A percentile compares a stretch with the other conserved stretches of the same genome.
Evolutionary conservation across 2,329 filamentous ascomycete species (phyloP).

Genomic region (Neopestalotiopsis clavispora): DNA sequence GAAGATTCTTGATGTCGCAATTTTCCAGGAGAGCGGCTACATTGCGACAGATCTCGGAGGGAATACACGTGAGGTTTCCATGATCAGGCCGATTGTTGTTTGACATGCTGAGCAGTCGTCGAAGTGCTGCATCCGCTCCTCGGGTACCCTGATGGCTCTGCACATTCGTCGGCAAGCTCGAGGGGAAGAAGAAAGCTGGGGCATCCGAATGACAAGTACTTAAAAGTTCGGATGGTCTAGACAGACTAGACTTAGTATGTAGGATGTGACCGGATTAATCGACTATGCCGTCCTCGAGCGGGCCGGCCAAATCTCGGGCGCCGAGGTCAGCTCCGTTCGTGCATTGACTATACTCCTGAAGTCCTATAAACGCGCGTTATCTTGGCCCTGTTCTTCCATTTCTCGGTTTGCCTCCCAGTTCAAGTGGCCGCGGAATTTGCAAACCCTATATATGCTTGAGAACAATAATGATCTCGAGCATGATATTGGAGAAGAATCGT

Average conservation of each 20-base stretch:
- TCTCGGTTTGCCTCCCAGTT: no score
- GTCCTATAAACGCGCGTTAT: not conserved
- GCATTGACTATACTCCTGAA: not conserved
- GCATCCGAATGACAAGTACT: not conserved
- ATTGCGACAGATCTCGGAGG: not conserved
- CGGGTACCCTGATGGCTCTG: not conserved
- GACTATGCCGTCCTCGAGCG: no score
- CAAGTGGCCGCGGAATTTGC: no score
- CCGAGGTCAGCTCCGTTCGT: no score
- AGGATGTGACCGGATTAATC: no score
- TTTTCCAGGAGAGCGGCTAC: conserved; percentile 24
- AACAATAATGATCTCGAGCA: no score
- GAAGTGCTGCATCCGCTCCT: not conserved
- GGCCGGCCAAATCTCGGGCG: no score
- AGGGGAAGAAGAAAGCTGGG: not conserved
- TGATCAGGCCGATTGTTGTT: not conserved
- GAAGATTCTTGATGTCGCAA: conserved; percentile 32
- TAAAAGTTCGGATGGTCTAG: not conserved
- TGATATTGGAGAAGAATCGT: no score
- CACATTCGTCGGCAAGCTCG: not conserved
- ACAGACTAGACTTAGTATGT: not conserved
- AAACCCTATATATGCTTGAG: no score
- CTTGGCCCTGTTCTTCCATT: no score
- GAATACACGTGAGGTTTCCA: not conserved
- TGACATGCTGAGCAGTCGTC: not conserved